Percentiles rank a stretch among this genome's conserved stretches.
Evolutionary conservation across 176 grass and related monocot species (phyloP).

Genomic region (Chrysopogon serrulatus): DNA sequence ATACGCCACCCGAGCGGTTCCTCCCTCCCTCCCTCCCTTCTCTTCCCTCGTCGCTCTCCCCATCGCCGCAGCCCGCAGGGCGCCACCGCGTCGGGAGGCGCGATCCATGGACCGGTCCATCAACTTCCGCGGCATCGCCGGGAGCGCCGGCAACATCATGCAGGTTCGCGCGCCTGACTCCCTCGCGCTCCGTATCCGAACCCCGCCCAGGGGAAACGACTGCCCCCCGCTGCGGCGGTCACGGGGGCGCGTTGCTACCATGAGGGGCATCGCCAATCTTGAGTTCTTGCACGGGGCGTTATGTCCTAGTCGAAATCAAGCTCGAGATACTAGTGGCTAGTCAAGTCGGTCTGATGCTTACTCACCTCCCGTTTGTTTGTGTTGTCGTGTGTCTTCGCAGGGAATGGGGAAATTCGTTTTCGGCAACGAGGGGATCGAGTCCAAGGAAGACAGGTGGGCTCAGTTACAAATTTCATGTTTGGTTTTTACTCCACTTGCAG

Average conservation of each 20-base stretch:
- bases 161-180: conserved; percentile 30
- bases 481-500: not conserved
- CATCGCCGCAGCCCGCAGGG: not conserved
- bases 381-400: conserved; percentile 25
- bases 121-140: conserved; percentile 79
- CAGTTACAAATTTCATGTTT: not conserved
- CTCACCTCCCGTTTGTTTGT: not conserved
- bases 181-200: not conserved
- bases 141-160: conserved; percentile 88
- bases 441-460: conserved; percentile 84
- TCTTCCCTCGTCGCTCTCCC: not conserved
- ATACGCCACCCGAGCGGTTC: not conserved
- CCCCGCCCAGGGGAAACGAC: not conserved
- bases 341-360: not conserved
- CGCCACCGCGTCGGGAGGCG: not conserved
- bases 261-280: not conserved
- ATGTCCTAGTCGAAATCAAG: not conserved
- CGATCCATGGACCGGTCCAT: conserved; percentile 71
- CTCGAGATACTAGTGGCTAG: not conserved
- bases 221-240: not conserved
- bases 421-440: conserved; percentile 72
- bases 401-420: conserved; percentile 95
- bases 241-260: not conserved
- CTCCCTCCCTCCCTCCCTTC: not conserved
- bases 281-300: not conserved